Evolutionary conservation across 2,329 filamentous ascomycete genomes (phyloP).

Genomic region (Aspergillus sp.): DNA sequence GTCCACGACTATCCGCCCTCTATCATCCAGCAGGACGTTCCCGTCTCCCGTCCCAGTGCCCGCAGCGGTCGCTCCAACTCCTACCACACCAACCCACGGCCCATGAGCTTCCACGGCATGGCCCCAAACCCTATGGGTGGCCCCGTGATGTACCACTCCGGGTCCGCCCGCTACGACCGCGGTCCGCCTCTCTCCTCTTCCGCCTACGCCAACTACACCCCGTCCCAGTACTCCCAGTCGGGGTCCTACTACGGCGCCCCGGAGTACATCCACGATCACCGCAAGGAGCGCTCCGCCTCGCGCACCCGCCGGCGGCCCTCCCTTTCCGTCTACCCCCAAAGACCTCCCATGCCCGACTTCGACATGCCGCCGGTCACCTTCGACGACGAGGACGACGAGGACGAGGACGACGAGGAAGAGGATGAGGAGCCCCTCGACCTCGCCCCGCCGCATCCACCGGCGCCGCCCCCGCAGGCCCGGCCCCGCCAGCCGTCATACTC

Average conservation of each 20-base stretch:
- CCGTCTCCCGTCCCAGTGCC: conserved; percentile 25
- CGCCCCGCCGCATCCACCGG: conserved; percentile 21
- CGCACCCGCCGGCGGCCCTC: conserved; percentile 24
- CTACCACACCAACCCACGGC: conserved; percentile 36
- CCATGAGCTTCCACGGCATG: conserved; percentile 39
- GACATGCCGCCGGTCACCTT: conserved; percentile 22
- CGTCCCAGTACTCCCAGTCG: conserved; percentile 29
- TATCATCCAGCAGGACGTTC: conserved; percentile 33
- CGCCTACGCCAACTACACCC: conserved; percentile 34
- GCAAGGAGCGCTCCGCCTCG: conserved; percentile 34
- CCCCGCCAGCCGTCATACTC: conserved; percentile 28
- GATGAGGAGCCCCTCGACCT: conserved; percentile 25
- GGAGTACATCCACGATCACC: conserved; percentile 29
- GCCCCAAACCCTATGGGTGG: conserved; percentile 27
- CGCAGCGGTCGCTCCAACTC: conserved; percentile 31
- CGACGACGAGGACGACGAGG: conserved; percentile 20
- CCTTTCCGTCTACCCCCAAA: no score
- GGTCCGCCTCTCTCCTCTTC: conserved; percentile 38
- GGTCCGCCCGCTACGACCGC: conserved; percentile 29
- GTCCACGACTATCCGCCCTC: conserved; percentile 32
- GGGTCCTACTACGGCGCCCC: conserved; percentile 26
- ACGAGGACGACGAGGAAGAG: no score
- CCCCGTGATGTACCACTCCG: conserved; percentile 26
- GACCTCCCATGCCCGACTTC: conserved; percentile 26
- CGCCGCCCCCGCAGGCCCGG: conserved; percentile 12